Percentiles rank a stretch among this genome's conserved stretches.
Conservation (phyloP, 2,329 filamentous ascomycete genomes). For the Phyllosticta citribraziliensis region DNA sequence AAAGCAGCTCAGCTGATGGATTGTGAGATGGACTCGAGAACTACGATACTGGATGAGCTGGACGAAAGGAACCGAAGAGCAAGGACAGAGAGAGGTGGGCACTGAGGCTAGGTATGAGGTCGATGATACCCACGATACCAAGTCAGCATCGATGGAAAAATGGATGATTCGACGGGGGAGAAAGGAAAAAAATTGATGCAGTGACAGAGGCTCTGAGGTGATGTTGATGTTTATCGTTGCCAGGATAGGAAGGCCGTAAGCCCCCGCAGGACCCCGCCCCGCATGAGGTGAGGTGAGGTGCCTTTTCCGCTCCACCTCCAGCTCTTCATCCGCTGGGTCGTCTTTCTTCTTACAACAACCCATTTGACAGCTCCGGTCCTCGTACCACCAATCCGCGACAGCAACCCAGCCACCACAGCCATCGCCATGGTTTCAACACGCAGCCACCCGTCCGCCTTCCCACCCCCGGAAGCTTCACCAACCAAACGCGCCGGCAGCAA, state of each 20-base stretch:
- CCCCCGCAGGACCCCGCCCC: not conserved
- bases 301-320: not conserved
- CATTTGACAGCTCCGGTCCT: too few relatives aligned
- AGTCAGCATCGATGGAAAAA: not conserved
- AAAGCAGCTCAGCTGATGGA: too few relatives aligned
- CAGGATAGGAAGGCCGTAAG: not conserved
- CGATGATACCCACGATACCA: too few relatives aligned
- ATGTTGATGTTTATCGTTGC: not conserved
- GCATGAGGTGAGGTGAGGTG: not conserved
- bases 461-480: conserved; percentile 25
- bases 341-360: not conserved
- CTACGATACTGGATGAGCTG: too few relatives aligned
- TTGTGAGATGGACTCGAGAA: too few relatives aligned
- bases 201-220: not conserved
- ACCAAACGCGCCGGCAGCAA: conserved; percentile 19
- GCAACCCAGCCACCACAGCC: not conserved
- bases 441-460: conserved; percentile 27
- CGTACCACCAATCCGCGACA: not conserved
- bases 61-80: too few relatives aligned
- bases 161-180: not conserved
- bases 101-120: too few relatives aligned
- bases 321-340: too few relatives aligned
- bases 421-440: conserved; percentile 32
- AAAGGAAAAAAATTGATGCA: not conserved
- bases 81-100: too few relatives aligned